These are phyloP conservation scores for Russula earlei DNA, from an alignment of 768 basidiomycete species.

Conservation along the genomic window DNA sequence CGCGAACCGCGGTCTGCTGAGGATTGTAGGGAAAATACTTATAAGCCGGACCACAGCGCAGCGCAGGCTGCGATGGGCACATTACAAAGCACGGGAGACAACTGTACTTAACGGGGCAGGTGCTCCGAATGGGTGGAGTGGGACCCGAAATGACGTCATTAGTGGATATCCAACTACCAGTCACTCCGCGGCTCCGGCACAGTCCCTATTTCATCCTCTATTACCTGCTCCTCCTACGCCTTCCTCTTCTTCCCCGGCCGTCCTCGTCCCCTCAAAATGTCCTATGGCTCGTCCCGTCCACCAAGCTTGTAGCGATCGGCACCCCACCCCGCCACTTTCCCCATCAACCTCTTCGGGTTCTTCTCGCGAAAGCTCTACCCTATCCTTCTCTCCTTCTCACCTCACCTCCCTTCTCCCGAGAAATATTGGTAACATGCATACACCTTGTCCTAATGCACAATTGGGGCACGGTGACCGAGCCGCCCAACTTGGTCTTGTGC, in stretches of 20 bases:
- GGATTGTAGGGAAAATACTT: too few species aligned
- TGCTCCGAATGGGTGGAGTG: background rate
- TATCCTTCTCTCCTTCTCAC: slow-evolving; percentile 7
- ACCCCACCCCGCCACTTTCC: slow-evolving; percentile 15
- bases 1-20: too few species aligned
- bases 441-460: background rate
- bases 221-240: background rate
- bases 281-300: slow-evolving; percentile 7
- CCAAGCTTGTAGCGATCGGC: background rate
- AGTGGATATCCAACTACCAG: slow-evolving; percentile 2
- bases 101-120: slow-evolving; percentile 2
- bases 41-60: too few species aligned
- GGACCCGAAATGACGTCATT: slow-evolving; percentile 7
- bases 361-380: slow-evolving; percentile 6
- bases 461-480: background rate
- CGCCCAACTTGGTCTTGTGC: background rate
- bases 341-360: slow-evolving; percentile 12
- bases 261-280: slow-evolving; percentile 2
- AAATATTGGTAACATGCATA: background rate
- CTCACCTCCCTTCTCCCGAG: slow-evolving; percentile 1
- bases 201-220: background rate
- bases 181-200: slow-evolving; percentile 12
- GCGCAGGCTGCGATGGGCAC: too few species aligned
- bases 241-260: background rate
- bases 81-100: too few species aligned